Conservation (phyloP, 1,139 yeast genomes). For the Sugiyamaella paludigena region DNA sequence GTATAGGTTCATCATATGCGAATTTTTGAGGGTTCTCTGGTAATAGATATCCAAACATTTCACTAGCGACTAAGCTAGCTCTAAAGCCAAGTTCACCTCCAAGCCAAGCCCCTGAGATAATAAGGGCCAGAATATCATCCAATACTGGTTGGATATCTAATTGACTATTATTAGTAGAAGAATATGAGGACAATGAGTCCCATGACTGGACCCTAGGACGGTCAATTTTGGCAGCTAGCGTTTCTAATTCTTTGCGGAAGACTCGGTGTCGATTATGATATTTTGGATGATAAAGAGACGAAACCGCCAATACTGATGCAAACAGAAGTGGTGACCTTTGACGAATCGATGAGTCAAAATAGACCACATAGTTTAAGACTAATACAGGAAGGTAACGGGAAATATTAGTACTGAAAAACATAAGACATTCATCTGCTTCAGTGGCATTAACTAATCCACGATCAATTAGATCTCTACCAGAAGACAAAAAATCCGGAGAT, state of each 20-base stretch:
- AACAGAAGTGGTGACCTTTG: slow-evolving; percentile 26
- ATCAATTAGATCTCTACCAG: slow-evolving; percentile 11
- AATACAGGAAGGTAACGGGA: slow-evolving; percentile 28
- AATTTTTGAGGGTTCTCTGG: slow-evolving; percentile 17
- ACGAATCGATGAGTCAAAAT: slow-evolving; percentile 21
- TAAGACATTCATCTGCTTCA: slow-evolving; percentile 24
- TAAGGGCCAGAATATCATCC: slow-evolving; percentile 24
- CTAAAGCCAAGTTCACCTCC: slow-evolving; percentile 30
- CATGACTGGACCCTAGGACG: slow-evolving; percentile 8
- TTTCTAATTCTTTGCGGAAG: slow-evolving; percentile 23
- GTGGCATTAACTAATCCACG: slow-evolving; percentile 14
- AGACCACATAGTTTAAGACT: slow-evolving; percentile 25
- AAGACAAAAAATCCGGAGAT: slow-evolving; percentile 5
- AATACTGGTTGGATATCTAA: slow-evolving; percentile 15
- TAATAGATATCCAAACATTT: slow-evolving; percentile 24
- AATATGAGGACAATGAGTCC: background rate
- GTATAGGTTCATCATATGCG: slow-evolving; percentile 12
- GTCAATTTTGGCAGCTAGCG: slow-evolving; percentile 13
- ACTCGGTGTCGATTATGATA: slow-evolving; percentile 21
- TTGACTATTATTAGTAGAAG: background rate
- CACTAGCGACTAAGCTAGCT: slow-evolving; percentile 26
- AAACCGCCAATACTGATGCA: slow-evolving; percentile 25
- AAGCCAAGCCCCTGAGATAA: slow-evolving; percentile 30
- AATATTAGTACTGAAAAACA: slow-evolving; percentile 24
- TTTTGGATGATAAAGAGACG: slow-evolving; percentile 25